These are phyloP conservation scores for Papiliotrema flavescens DNA, from an alignment of 1,284 basidiomycete genomes.

Conservation along the genomic window DNA sequence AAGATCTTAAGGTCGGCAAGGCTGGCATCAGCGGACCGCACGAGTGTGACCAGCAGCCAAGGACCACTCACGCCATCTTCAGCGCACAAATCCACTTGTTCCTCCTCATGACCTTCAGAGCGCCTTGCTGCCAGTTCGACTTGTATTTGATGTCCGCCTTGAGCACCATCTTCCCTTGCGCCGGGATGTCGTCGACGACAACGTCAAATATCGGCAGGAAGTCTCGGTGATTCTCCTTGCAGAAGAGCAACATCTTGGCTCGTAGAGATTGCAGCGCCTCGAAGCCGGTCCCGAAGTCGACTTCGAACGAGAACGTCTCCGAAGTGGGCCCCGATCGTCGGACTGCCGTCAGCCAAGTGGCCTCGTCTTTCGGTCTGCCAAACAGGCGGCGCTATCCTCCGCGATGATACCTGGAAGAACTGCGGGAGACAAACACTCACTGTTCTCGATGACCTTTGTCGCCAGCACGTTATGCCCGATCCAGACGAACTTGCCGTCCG, in stretches of 20 bases:
- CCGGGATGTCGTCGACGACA: constrained; percentile 65
- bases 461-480: constrained; percentile 63
- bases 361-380: neutral
- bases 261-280: constrained; percentile 77
- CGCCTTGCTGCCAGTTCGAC: constrained; percentile 79
- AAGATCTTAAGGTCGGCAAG: constrained; percentile 69
- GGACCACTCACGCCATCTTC: constrained; percentile 56
- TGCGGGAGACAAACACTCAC: constrained; percentile 22
- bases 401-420: too few species aligned
- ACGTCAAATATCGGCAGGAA: constrained; percentile 69
- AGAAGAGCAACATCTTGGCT: constrained; percentile 74
- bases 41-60: neutral
- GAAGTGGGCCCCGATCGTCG: constrained; percentile 53
- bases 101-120: constrained; percentile 65
- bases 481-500: constrained; percentile 57
- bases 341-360: constrained; percentile 12
- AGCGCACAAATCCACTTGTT: constrained; percentile 91
- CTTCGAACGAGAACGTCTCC: constrained; percentile 61
- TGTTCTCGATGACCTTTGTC: constrained; percentile 57
- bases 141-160: constrained; percentile 81
- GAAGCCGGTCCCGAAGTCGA: constrained; percentile 73
- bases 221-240: constrained; percentile 66
- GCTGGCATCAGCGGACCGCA: constrained; percentile 8
- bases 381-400: too few species aligned
- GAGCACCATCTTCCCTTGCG: constrained; percentile 73